A percentile compares a stretch with the other conserved stretches of the same genome.
These are phyloP conservation scores for Melanomma pulvis-pyrius DNA, from an alignment of 495 filamentous ascomycete species.

Conservation along the genomic window DNA sequence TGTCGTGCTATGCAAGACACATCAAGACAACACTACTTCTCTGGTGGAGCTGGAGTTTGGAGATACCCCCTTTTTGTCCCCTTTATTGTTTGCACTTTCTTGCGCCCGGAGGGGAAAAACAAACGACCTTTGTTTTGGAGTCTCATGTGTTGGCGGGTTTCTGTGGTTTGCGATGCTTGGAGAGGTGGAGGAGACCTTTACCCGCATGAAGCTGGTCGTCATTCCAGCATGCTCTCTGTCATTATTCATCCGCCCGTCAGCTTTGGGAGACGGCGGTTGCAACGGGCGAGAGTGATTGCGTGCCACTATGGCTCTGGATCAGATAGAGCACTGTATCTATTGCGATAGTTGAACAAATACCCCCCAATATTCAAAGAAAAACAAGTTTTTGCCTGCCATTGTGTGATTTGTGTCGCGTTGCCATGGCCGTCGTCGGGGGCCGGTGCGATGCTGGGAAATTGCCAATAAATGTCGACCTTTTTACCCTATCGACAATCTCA, in stretches of 20 bases:
- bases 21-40: conserved; percentile 26
- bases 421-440: not conserved
- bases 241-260: too few relatives aligned
- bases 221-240: too few relatives aligned
- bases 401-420: not conserved
- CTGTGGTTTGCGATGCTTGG: too few relatives aligned
- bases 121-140: not conserved
- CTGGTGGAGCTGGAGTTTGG: conserved; percentile 40
- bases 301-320: not conserved
- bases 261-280: too few relatives aligned
- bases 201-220: too few relatives aligned
- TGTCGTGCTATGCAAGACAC: not conserved
- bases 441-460: not conserved
- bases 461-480: not conserved
- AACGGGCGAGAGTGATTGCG: not conserved
- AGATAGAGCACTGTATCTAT: not conserved
- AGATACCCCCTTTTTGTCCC: conserved; percentile 33
- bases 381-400: not conserved
- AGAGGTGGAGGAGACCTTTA: too few relatives aligned
- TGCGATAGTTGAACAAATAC: not conserved
- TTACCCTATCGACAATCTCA: too few relatives aligned
- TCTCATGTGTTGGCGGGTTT: not conserved
- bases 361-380: not conserved
- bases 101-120: not conserved
- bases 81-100: conserved; percentile 3